Evolutionary conservation across 306 rosid species (phyloP).

Genomic region (Cucumis melo): DNA sequence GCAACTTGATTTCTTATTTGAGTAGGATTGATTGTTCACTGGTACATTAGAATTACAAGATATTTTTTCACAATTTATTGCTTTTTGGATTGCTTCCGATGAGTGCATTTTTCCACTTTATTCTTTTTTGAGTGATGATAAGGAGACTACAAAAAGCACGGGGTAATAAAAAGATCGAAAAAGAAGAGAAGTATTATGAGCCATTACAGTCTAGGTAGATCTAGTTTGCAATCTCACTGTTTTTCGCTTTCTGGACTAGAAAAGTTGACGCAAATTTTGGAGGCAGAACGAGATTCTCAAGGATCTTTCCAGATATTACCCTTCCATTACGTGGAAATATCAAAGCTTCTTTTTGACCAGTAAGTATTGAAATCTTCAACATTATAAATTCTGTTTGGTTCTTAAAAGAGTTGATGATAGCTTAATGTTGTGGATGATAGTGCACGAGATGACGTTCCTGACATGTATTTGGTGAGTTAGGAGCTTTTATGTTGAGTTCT

Average conservation of each 20-base stretch:
- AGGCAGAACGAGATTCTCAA: conserved; percentile 79
- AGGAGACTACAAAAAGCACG: not conserved
- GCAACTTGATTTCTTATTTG: not conserved
- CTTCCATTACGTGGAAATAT: conserved; percentile 88
- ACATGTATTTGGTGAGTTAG: conserved; percentile 67
- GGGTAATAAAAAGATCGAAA: not conserved
- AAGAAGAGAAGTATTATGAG: not conserved
- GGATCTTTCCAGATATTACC: conserved; percentile 77
- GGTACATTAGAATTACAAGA: not conserved
- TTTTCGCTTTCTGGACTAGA: conserved; percentile 33
- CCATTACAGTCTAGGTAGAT: no score
- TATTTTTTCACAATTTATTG: not conserved
- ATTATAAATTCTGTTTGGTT: conserved; percentile 3
- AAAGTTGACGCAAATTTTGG: conserved; percentile 73
- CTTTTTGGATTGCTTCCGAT: not conserved
- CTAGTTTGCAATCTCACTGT: not conserved
- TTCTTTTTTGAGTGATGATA: not conserved
- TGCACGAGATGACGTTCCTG: conserved; percentile 70
- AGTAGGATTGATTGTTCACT: not conserved
- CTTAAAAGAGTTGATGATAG: conserved; percentile 1
- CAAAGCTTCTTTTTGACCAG: conserved; percentile 69
- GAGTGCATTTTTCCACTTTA: not conserved
- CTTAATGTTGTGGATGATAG: conserved; percentile 29
- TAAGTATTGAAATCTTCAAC: conserved; percentile 21
- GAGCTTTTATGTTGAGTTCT: conserved; percentile 8